Evolutionary conservation across 192 early-diverging fungal species (phyloP), one percentile per base, ranked within the genome.

Genomic region (Umbelopsis isabellina): DNA sequence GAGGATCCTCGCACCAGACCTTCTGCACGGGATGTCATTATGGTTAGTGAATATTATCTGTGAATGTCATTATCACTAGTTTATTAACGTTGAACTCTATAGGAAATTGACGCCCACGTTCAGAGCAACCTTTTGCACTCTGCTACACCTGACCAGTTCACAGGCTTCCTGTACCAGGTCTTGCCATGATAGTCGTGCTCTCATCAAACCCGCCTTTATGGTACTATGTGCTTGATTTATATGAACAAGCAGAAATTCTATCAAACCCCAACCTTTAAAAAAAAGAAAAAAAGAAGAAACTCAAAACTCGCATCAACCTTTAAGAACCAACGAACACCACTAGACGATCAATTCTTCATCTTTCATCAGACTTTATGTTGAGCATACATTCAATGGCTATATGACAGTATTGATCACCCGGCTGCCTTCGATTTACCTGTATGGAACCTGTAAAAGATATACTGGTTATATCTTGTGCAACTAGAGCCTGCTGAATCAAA

Each of bases 71-170:
- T 65, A 35, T 7, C 12, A 7, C 33, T 9, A 13, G 49, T 3
- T 25, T 27, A 33, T 30, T 35, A 68, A 49, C 30, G 33, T 47
- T 25, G 4, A 20, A 23, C 49, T 30, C 22, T 21, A 0, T 55
- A 79, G 77, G 77, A 79, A 74, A 72, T 79, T 23, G 69, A 79
- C 27, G 66, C 66, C 30, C 77, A 79, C 65, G 65, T 79, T 65
- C 66, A 79, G 68, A 66, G 69, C 27, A 68, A 69, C 25, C 21
- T 79, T 2, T 51, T 79, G 22, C 48, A 58, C 52, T 66, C 65
- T 70, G 55, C 72, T 10, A 52, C 18, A 46, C 27, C 72, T 12
- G 48, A 58, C 10, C 72, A 73, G 18, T 73, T 78, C 50, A 69
- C 71, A 23, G 22, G 65, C 30, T 78, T 78, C 67, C 61, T 73